Base-by-base conservation (phyloP, 2,329 filamentous ascomycete genomes). In the Albifimbria verrucaria region DNA sequence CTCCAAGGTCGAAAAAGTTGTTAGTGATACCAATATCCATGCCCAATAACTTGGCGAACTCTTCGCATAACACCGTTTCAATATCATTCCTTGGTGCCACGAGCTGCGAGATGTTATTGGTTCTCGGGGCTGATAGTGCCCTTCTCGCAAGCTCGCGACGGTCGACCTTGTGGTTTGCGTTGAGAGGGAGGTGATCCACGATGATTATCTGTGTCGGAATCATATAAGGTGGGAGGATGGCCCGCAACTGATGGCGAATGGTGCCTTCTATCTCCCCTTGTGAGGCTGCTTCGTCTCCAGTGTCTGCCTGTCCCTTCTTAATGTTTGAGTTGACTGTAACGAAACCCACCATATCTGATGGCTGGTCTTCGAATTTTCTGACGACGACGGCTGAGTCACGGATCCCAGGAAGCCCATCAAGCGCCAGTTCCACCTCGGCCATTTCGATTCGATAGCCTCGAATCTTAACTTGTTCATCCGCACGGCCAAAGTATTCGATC, bases 401-500 rank as follows among this genome's bases (percentile, higher is more conserved):
- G 15, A 64, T 58, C 5, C 21, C 3, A 3, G 45, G 39, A 12
- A 61, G 53, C 1, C n/a, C 49, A 12, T 51, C 52, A 2, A 66
- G 45, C 1, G 46, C 53, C 9, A 59, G 55, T 17, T 69, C 66
- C 2, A 69, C 58, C 28, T 69, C 66, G 0, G 52, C 59, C 1
- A 63, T 49, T 50, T 70, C 68, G 24, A 69, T 49, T 3, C 67
- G 62, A 10, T 69, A 59, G 10, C 67, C 66, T 21, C 65, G 59
- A 12, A 70, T 57, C 52, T 69, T 69, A 46, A 66, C 55, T 20
- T 68, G 65, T 5, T 48, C 44, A 20, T 69, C 65, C 2, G 62
- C 58, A 11, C 66, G 62, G 1, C 62, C 62, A 1, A 68, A 52
- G 49, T 64, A 67, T 28, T 66, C 64, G 2, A 68, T 28, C 2